Percentiles rank a stretch among this genome's conserved stretches.
These are phyloP conservation scores for Glomus cerebriforme DNA, from an alignment of 192 early-diverging fungal genomes.

Conservation along the genomic window DNA sequence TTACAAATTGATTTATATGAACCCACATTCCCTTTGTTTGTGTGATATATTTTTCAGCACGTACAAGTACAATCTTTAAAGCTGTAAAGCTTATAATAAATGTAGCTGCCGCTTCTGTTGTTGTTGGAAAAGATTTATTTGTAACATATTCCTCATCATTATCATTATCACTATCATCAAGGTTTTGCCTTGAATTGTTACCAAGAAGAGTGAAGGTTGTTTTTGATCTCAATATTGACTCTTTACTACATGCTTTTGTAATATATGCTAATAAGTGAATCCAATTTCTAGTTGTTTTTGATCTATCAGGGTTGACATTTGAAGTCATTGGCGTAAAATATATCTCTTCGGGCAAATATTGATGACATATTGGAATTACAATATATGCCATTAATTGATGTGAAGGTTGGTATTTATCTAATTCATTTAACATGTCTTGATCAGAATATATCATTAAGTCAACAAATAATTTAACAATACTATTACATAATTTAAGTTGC, in stretches of 20 bases:
- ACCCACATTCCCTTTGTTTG: slow-evolving; percentile 49
- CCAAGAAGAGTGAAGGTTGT: not conserved
- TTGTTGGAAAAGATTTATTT: not conserved
- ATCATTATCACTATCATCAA: not conserved
- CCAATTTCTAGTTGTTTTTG: slow-evolving; percentile 22
- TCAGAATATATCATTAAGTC: slow-evolving; percentile 51
- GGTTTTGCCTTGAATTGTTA: not conserved
- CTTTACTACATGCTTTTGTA: slow-evolving; percentile 20
- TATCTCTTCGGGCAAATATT: slow-evolving; percentile 45
- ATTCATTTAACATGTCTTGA: slow-evolving; percentile 45
- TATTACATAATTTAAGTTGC: slow-evolving; percentile 44
- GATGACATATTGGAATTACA: slow-evolving; percentile 52
- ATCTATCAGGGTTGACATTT: slow-evolving; percentile 27
- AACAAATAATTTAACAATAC: slow-evolving; percentile 52
- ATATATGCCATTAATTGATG: slow-evolving; percentile 51
- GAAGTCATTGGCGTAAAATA: slow-evolving; percentile 37
- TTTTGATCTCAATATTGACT: slow-evolving; percentile 9
- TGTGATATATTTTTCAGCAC: slow-evolving; percentile 49
- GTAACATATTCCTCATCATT: not conserved
- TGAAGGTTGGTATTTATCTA: slow-evolving; percentile 47
- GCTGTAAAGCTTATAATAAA: slow-evolving; percentile 55
- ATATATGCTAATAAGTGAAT: slow-evolving; percentile 8
- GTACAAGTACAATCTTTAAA: slow-evolving; percentile 54
- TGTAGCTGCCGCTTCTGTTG: slow-evolving; percentile 37
- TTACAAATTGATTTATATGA: slow-evolving; percentile 48